Evolutionary conservation across 2,329 filamentous ascomycete species (phyloP).

Genomic region (Apiospora arundinis): DNA sequence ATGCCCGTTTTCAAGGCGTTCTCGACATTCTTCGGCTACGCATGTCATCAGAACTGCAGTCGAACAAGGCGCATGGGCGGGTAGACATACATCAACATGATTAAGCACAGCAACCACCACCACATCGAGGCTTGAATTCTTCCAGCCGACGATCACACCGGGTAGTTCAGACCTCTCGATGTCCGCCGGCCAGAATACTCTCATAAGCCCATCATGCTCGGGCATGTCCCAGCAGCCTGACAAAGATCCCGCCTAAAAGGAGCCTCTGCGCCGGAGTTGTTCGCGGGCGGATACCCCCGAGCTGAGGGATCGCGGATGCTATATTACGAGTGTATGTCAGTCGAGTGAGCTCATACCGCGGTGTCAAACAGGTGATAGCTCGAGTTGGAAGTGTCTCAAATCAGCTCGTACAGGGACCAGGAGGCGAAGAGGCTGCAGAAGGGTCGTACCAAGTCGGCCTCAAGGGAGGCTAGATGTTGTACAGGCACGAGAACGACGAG

Average conservation of each 20-base stretch:
- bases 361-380: not conserved
- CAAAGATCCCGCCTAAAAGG: slow-evolving; percentile 69
- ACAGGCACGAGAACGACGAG: slow-evolving; percentile 84
- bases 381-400: slow-evolving; percentile 5
- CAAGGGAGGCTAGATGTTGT: slow-evolving; percentile 79
- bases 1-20: slow-evolving; percentile 84
- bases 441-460: slow-evolving; percentile 76
- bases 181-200: slow-evolving; percentile 98
- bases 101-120: slow-evolving; percentile 90
- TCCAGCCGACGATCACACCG: slow-evolving; percentile 93
- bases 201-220: slow-evolving; percentile 88
- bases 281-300: slow-evolving; percentile 92
- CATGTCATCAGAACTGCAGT: slow-evolving; percentile 27
- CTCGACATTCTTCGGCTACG: slow-evolving; percentile 78
- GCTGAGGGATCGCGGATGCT: slow-evolving; percentile 83
- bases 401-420: slow-evolving; percentile 15
- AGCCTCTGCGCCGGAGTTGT: slow-evolving; percentile 91
- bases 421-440: slow-evolving; percentile 16
- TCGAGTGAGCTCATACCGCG: slow-evolving; percentile 5
- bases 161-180: slow-evolving; percentile 73
- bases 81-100: slow-evolving; percentile 78
- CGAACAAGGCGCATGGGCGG: slow-evolving; percentile 8
- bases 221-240: slow-evolving; percentile 60
- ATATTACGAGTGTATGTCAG: slow-evolving; percentile 35
- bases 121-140: slow-evolving; percentile 88